A percentile compares a stretch with the other conserved stretches of the same genome.
phyloP scores from a whole-genome alignment of 192 early-diverging fungal species.

The Glomus cerebriforme region DNA sequence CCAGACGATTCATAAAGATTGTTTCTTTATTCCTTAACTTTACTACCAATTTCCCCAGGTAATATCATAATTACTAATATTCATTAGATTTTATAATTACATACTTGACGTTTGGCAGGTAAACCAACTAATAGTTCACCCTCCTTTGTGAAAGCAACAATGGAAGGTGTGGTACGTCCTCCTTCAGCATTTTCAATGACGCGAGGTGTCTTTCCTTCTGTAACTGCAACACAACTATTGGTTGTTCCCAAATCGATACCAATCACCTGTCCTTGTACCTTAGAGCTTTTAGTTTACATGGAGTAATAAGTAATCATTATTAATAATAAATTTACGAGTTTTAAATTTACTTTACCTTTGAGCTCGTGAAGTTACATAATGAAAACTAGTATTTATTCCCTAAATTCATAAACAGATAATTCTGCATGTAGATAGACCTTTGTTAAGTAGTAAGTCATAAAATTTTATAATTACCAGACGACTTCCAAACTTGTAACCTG shows the following conservation, averaged over 20 bases:
- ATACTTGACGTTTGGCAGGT: slow-evolving; percentile 92
- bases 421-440: background rate
- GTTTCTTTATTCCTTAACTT: background rate
- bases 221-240: slow-evolving; percentile 99
- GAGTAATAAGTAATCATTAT: background rate
- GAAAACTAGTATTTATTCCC: background rate
- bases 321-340: no score
- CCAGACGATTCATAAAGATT: background rate
- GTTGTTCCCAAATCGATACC: slow-evolving; percentile 99
- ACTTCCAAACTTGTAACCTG: background rate
- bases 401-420: background rate
- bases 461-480: background rate
- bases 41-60: background rate
- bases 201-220: slow-evolving; percentile 97
- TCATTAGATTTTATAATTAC: background rate
- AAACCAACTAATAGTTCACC: slow-evolving; percentile 94
- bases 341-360: background rate
- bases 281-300: slow-evolving; percentile 55
- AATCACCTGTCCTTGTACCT: slow-evolving; percentile 89
- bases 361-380: background rate
- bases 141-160: slow-evolving; percentile 96
- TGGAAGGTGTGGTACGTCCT: slow-evolving; percentile 93
- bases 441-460: background rate
- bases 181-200: slow-evolving; percentile 99
- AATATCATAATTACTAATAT: background rate